phyloP scores from a whole-genome alignment of 306 rosid genomes.

The Parietaria judaica region DNA sequence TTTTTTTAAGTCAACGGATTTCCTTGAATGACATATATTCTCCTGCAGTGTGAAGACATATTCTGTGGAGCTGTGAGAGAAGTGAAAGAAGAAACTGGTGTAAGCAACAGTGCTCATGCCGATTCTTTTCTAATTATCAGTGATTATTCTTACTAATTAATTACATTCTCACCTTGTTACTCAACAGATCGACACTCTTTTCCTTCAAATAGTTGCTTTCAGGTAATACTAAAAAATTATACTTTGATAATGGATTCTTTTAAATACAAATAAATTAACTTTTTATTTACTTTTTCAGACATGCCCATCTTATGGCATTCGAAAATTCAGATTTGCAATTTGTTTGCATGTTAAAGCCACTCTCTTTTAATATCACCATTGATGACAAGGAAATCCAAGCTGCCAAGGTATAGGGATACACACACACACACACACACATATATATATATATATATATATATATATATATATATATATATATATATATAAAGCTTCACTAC shows the following conservation, averaged over 20 bases:
- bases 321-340: slow-evolving; percentile 41
- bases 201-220: slow-evolving; percentile 41
- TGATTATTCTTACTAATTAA: neutral
- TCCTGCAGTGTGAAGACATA: slow-evolving; percentile 33
- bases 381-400: slow-evolving; percentile 42
- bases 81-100: slow-evolving; percentile 51
- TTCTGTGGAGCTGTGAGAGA: slow-evolving; percentile 31
- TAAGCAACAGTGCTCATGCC: slow-evolving; percentile 8
- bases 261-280: too few species aligned
- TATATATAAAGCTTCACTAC: too few species aligned
- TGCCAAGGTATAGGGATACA: slow-evolving; percentile 21
- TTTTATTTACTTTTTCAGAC: slow-evolving; percentile 14
- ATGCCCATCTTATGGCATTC: slow-evolving; percentile 32
- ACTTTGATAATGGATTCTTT: too few species aligned
- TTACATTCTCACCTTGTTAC: neutral
- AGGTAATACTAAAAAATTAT: slow-evolving; percentile 17
- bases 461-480: neutral
- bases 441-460: too few species aligned
- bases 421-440: neutral
- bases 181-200: slow-evolving; percentile 32
- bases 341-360: slow-evolving; percentile 40
- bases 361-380: slow-evolving; percentile 25
- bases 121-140: neutral
- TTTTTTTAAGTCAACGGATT: neutral
- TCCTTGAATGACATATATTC: neutral